Evolutionary conservation across 148 eudicot species (phyloP), one percentile per base, ranked within the genome.

Genomic region (Diospyros kaki): DNA sequence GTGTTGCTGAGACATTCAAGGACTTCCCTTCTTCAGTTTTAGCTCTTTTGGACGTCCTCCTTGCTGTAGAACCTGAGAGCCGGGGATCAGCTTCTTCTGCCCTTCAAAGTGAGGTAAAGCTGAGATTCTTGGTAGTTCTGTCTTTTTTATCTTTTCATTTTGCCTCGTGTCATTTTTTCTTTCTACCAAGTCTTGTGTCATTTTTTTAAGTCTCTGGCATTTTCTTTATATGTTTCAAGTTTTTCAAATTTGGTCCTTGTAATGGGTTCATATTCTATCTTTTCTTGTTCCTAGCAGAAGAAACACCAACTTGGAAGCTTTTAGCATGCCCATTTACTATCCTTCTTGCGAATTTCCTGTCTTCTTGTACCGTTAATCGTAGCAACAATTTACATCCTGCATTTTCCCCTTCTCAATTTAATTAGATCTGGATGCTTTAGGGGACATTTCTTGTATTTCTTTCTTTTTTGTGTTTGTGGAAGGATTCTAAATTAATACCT

Each of bases 71-170:
- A 78, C 86, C 91, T 68, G 87, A 84, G 71, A 41, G 45, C 61
- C 81, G 93, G 53, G 89, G 91, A 65, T 76, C 93, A 1, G 77
- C 93, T 73, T 79, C 90, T 77, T 80, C 86, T 82, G 93, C 87
- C 72, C 89, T 86, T 76, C 87, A 82, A 71, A 87, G 88, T 79
- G 89, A 84, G 88, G 93, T 89, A 86, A 72, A 46, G 41, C 58
- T 67, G 44, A 13, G 50, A 15, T n/a, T 54, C 13, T 55, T 43
- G n/a, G 5, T 28, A 17, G 15, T 71, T 13, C 48, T 12, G 14
- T 77, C 38, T 64, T 72, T 28, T 40, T 7, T 53, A 54, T 38
- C 10, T 53, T 50, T 18, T 39, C 45, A 69, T 28, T 69, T 54
- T 28, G 28, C 0, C 28, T 28, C 28, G 28, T 28, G 28, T 28